phyloP scores from a whole-genome alignment of 2,329 filamentous ascomycete species.

The Juglanconis oblonga region DNA sequence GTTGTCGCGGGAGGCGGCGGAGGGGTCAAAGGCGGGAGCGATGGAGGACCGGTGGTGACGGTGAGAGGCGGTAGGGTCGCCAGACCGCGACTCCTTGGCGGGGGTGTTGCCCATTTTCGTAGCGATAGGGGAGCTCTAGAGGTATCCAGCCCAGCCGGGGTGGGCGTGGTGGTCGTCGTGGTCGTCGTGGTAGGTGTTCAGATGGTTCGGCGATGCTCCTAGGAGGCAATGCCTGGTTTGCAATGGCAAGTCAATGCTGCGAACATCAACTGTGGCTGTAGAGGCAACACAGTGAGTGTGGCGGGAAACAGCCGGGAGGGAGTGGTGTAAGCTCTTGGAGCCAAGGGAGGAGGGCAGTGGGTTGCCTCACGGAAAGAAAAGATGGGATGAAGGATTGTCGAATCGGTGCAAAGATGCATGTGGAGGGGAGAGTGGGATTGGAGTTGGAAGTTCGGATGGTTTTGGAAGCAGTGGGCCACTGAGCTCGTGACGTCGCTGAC shows the following conservation, averaged over 20 bases:
- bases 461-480: not conserved
- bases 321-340: not conserved
- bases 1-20: slow-evolving; percentile 20
- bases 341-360: not conserved
- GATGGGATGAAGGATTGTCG: not conserved
- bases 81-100: slow-evolving; percentile 32
- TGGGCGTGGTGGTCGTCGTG: no score
- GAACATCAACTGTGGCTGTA: not conserved
- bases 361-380: not conserved
- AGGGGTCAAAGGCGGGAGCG: slow-evolving; percentile 18
- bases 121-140: no score
- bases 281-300: not conserved
- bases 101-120: slow-evolving; percentile 32
- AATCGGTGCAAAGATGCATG: not conserved
- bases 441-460: not conserved
- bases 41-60: slow-evolving; percentile 22
- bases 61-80: slow-evolving; percentile 22
- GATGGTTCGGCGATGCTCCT: slow-evolving; percentile 6
- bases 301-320: not conserved
- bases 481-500: not conserved
- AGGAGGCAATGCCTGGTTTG: slow-evolving; percentile 6
- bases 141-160: no score
- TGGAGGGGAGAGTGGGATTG: not conserved
- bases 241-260: not conserved
- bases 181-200: no score